Evolutionary conservation across 768 basidiomycete species (phyloP).

Genomic region (Lanmaoa rubissima): DNA sequence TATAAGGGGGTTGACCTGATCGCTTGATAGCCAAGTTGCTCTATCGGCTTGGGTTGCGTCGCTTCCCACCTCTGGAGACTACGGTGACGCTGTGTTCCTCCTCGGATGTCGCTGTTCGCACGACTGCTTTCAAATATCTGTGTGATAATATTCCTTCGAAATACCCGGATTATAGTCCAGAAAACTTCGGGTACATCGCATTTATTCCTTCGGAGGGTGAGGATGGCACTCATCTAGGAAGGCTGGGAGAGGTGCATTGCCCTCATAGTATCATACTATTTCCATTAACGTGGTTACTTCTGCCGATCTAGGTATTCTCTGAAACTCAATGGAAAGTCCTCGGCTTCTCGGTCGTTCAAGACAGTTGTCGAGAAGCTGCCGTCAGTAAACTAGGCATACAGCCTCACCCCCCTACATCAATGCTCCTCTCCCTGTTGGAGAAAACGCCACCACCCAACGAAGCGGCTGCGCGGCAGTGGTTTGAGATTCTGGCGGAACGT

Average conservation of each 20-base stretch:
- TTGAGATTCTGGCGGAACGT: slow-evolving; percentile 62
- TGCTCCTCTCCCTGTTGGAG: slow-evolving; percentile 58
- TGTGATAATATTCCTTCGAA: slow-evolving; percentile 65
- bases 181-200: slow-evolving; percentile 52
- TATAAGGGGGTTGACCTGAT: slow-evolving; percentile 1
- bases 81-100: slow-evolving; percentile 70
- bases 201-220: slow-evolving; percentile 77
- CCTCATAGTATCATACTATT: background rate
- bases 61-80: slow-evolving; percentile 63
- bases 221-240: slow-evolving; percentile 53
- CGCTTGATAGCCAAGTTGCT: slow-evolving; percentile 68
- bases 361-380: slow-evolving; percentile 49
- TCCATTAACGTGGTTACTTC: background rate
- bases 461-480: slow-evolving; percentile 60
- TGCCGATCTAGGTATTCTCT: slow-evolving; percentile 58
- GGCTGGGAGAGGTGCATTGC: slow-evolving; percentile 56
- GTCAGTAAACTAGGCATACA: slow-evolving; percentile 63
- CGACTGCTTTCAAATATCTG: slow-evolving; percentile 75
- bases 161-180: slow-evolving; percentile 60
- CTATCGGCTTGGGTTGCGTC: slow-evolving; percentile 64
- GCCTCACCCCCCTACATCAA: slow-evolving; percentile 63
- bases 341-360: slow-evolving; percentile 73
- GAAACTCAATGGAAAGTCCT: slow-evolving; percentile 64
- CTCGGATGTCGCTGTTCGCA: slow-evolving; percentile 47
- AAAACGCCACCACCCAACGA: slow-evolving; percentile 56